These are phyloP conservation scores for Yarrowia divulgata DNA, from an alignment of 805 yeast genomes.

Conservation along the genomic window DNA sequence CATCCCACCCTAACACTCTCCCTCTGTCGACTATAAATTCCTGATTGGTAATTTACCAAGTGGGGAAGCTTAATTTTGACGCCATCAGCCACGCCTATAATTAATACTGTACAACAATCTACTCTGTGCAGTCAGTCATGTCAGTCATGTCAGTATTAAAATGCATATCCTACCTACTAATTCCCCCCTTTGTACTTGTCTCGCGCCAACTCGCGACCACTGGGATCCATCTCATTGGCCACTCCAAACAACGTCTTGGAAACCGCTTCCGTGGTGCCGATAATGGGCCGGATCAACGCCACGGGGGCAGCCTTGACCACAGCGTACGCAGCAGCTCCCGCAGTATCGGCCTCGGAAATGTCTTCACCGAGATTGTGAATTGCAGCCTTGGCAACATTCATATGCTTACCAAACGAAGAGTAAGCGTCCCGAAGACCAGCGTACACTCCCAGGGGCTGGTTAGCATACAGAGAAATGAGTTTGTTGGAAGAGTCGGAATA, in stretches of 20 bases:
- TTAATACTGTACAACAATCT: too few species aligned
- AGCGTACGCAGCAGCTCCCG: conserved; percentile 67
- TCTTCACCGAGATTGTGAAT: conserved; percentile 65
- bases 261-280: conserved; percentile 91
- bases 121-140: too few species aligned
- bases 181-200: conserved; percentile 52
- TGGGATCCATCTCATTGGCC: conserved; percentile 78
- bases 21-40: background rate
- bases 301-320: conserved; percentile 81
- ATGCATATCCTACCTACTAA: conserved; percentile 4
- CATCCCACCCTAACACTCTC: background rate
- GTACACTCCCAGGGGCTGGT: conserved; percentile 75
- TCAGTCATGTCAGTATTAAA: too few species aligned
- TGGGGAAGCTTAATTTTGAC: background rate
- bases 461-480: conserved; percentile 59
- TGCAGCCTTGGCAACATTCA: conserved; percentile 69
- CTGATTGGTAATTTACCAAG: background rate
- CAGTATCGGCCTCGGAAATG: conserved; percentile 60
- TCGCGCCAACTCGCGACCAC: conserved; percentile 61
- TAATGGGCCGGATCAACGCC: conserved; percentile 79
- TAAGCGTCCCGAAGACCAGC: conserved; percentile 83
- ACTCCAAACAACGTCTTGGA: conserved; percentile 84
- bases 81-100: conserved; percentile 2
- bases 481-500: conserved; percentile 42
- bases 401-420: conserved; percentile 70